Evolutionary conservation across 306 rosid species (phyloP).

Genomic region (Hippophae rhamnoides): DNA sequence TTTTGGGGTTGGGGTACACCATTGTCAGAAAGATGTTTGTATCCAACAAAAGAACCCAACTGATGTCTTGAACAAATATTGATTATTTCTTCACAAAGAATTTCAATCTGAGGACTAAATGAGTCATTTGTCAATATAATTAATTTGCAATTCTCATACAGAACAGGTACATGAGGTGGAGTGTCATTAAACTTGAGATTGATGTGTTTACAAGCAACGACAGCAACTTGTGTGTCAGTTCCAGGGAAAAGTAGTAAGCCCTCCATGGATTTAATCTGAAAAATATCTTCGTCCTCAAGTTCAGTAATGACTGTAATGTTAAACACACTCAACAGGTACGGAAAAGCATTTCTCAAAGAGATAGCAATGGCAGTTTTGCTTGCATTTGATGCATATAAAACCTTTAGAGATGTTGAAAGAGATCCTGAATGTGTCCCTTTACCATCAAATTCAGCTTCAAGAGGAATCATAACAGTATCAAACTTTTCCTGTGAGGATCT

Average conservation of each 20-base stretch:
- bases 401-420: conserved; percentile 57
- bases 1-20: conserved; percentile 28
- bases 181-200: conserved; percentile 23
- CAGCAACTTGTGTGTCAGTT: conserved; percentile 62
- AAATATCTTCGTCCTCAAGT: conserved; percentile 39
- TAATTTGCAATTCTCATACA: conserved; percentile 49
- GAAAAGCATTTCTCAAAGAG: conserved; percentile 55
- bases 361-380: conserved; percentile 36
- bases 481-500: conserved; percentile 58
- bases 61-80: conserved; percentile 43
- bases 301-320: conserved; percentile 46
- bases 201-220: conserved; percentile 45
- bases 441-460: conserved; percentile 58
- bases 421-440: conserved; percentile 22
- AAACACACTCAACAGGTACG: conserved; percentile 41
- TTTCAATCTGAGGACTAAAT: conserved; percentile 50
- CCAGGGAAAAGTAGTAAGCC: conserved; percentile 81
- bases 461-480: conserved; percentile 67
- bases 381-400: conserved; percentile 34
- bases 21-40: conserved; percentile 29
- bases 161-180: conserved; percentile 24
- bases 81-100: conserved; percentile 60
- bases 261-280: conserved; percentile 49
- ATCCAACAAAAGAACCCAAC: conserved; percentile 37
- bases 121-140: conserved; percentile 66